Evolutionary conservation across 176 grass and related monocot genomes (phyloP).

Genomic region (Zizania latifolia): DNA sequence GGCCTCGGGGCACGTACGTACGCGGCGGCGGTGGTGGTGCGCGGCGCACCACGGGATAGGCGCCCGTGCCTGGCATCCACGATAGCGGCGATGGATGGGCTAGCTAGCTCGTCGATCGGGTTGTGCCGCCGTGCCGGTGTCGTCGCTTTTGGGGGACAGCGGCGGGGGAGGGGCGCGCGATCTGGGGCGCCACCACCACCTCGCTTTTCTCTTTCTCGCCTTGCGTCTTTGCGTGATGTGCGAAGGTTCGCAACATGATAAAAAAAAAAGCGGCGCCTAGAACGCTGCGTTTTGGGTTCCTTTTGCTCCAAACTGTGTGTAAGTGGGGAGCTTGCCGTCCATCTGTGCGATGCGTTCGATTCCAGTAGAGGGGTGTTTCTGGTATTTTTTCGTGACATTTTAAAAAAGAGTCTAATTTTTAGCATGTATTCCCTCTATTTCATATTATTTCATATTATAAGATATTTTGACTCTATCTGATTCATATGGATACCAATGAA

Average conservation of each 20-base stretch:
- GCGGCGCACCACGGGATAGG: constrained; percentile 43
- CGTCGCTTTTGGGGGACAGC: constrained; percentile 42
- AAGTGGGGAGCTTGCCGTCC: background rate
- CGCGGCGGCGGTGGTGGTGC: constrained; percentile 5
- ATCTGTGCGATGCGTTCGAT: too few relatives aligned
- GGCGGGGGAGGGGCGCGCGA: background rate
- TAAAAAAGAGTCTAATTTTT: too few relatives aligned
- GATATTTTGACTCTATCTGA: too few relatives aligned
- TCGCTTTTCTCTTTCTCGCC: background rate
- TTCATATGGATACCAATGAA: too few relatives aligned
- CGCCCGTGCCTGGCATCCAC: background rate
- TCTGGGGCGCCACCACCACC: constrained; percentile 2
- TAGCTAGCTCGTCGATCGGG: too few relatives aligned
- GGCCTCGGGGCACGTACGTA: background rate
- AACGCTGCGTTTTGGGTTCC: background rate
- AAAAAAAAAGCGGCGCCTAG: constrained; percentile 17
- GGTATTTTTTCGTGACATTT: too few relatives aligned
- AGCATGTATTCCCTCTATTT: too few relatives aligned
- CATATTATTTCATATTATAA: too few relatives aligned
- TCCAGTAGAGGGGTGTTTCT: too few relatives aligned
- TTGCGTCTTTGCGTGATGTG: constrained; percentile 33
- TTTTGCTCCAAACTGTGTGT: background rate
- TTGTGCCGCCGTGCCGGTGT: background rate
- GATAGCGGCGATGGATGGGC: background rate
- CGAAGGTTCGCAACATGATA: constrained; percentile 37